Conservation (phyloP, 805 yeast genomes). For the Myxozyma monticola region DNA sequence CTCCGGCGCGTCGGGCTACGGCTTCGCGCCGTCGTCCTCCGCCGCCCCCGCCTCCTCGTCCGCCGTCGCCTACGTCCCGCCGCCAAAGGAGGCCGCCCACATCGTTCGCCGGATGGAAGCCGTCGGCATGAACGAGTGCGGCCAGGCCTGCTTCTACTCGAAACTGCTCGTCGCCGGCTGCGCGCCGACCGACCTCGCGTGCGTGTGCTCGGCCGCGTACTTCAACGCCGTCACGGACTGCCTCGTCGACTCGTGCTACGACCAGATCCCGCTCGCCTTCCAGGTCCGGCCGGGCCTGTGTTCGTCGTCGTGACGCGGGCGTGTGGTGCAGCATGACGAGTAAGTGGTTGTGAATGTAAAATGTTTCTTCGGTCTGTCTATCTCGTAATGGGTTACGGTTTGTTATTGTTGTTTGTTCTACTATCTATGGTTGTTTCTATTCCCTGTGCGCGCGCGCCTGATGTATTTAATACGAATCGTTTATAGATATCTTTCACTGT, state of each 20-base stretch:
- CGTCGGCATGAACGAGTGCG: constrained; percentile 28
- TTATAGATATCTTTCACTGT: too few species aligned
- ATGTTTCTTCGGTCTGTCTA: neutral
- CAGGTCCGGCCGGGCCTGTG: constrained; percentile 27
- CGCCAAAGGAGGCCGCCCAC: constrained; percentile 18
- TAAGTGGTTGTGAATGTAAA: neutral
- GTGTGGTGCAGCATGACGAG: too few species aligned
- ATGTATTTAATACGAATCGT: too few species aligned
- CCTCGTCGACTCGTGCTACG: constrained; percentile 28
- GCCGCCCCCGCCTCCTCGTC: constrained; percentile 2
- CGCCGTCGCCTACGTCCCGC: neutral
- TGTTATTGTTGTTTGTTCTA: too few species aligned
- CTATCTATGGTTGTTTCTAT: too few species aligned
- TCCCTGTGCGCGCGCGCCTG: too few species aligned
- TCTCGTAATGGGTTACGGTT: too few species aligned
- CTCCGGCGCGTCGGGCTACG: neutral
- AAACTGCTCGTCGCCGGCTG: constrained; percentile 26
- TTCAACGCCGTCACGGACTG: constrained; percentile 32
- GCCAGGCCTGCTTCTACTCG: constrained; percentile 29
- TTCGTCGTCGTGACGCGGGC: constrained; percentile 3
- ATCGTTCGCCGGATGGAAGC: constrained; percentile 25
- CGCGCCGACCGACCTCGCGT: constrained; percentile 20
- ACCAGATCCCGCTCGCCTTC: constrained; percentile 31
- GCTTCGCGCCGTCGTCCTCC: constrained; percentile 3
- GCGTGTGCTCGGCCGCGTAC: constrained; percentile 29